phyloP scores from a whole-genome alignment of 345 rosid species.

The Eutrema heterophyllum region DNA sequence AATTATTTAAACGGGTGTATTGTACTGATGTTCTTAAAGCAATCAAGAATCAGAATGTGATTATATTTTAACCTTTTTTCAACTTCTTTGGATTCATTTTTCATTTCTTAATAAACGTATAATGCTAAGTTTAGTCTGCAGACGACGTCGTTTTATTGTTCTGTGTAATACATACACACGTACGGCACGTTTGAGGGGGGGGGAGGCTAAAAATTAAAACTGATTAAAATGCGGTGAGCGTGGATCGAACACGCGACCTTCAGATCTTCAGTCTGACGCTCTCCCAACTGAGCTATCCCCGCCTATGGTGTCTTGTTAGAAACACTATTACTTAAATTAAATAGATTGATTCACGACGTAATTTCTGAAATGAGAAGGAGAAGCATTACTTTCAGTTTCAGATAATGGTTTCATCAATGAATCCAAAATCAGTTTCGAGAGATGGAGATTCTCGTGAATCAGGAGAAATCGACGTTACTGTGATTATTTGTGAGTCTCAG shows the following conservation, averaged over 20 bases:
- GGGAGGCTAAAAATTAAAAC: no score
- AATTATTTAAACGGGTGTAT: background rate
- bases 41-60: conserved; percentile 22
- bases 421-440: no score
- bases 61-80: conserved; percentile 4
- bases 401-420: no score
- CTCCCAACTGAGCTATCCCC: conserved; percentile 81
- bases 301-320: conserved; percentile 13
- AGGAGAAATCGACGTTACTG: no score
- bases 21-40: conserved; percentile 23
- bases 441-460: no score
- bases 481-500: no score
- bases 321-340: no score
- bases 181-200: background rate
- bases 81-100: background rate
- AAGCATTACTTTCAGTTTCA: no score
- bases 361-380: no score
- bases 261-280: conserved; percentile 99
- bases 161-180: background rate
- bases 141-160: background rate
- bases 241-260: conserved; percentile 97
- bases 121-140: background rate
- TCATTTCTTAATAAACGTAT: background rate
- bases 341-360: no score
- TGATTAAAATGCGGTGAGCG: conserved; percentile 60